Evolutionary conservation across 805 yeast genomes (phyloP).

Genomic region (Pichia cephalocereana): DNA sequence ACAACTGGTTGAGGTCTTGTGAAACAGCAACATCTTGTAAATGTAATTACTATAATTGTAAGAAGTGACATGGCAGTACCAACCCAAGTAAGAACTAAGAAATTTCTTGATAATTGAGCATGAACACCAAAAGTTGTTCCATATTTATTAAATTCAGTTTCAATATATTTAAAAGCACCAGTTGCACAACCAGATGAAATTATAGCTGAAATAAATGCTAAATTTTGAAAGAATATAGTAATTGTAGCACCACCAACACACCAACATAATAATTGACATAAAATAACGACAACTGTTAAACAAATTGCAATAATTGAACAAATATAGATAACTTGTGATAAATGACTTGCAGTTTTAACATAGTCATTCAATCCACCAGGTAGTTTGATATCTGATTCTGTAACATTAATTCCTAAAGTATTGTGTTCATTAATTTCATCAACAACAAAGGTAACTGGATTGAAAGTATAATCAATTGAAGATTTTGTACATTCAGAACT

Average conservation of each 20-base stretch:
- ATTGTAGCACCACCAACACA: slow-evolving; percentile 4
- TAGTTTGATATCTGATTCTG: slow-evolving; percentile 29
- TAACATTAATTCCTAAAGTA: slow-evolving; percentile 5
- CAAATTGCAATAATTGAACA: slow-evolving; percentile 41
- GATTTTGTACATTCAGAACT: slow-evolving; percentile 42
- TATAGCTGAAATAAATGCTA: slow-evolving; percentile 12
- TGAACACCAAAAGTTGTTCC: slow-evolving; percentile 42
- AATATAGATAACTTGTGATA: slow-evolving; percentile 53
- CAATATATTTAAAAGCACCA: slow-evolving; percentile 45
- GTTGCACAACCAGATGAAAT: slow-evolving; percentile 32
- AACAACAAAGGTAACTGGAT: slow-evolving; percentile 32
- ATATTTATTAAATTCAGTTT: slow-evolving; percentile 41
- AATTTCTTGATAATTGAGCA: slow-evolving; percentile 31
- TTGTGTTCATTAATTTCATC: slow-evolving; percentile 8
- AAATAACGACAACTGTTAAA: slow-evolving; percentile 31
- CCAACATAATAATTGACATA: slow-evolving; percentile 33
- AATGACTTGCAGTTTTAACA: slow-evolving; percentile 32
- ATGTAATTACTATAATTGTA: slow-evolving; percentile 10
- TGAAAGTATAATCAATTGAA: slow-evolving; percentile 44
- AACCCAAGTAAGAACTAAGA: slow-evolving; percentile 20
- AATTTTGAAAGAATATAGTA: slow-evolving; percentile 23
- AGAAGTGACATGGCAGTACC: slow-evolving; percentile 14
- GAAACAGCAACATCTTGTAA: slow-evolving; percentile 7
- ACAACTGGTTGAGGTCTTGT: slow-evolving; percentile 4
- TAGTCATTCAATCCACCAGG: slow-evolving; percentile 47